Evolutionary conservation across 2,329 filamentous ascomycete species (phyloP).

Genomic region (Ascochyta pisi): DNA sequence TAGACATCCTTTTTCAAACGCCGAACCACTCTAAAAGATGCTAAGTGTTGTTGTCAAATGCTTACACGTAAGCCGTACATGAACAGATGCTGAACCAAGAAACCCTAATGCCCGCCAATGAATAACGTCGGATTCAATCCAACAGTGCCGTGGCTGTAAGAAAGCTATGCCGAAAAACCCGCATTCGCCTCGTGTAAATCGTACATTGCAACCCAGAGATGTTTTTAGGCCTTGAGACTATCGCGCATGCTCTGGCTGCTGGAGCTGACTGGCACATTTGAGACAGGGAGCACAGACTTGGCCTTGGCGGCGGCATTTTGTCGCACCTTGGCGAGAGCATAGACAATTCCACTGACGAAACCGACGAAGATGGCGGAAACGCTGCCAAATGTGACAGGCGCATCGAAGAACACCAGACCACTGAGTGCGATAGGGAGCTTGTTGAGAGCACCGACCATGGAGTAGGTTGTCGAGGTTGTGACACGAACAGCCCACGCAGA

Average conservation of each 20-base stretch:
- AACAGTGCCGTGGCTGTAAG: slow-evolving; percentile 19
- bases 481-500: slow-evolving; percentile 98
- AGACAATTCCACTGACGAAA: slow-evolving; percentile 91
- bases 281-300: slow-evolving; percentile 71
- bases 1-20: slow-evolving; percentile 6
- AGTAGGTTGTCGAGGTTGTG: slow-evolving; percentile 97
- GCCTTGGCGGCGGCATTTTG: slow-evolving; percentile 73
- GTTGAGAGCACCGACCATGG: slow-evolving; percentile 97
- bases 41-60: slow-evolving; percentile 11
- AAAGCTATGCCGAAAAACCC: slow-evolving; percentile 17
- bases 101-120: neutral
- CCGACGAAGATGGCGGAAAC: slow-evolving; percentile 90
- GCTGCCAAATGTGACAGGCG: slow-evolving; percentile 89
- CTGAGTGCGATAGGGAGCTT: slow-evolving; percentile 95
- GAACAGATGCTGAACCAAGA: neutral
- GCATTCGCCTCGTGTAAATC: slow-evolving; percentile 21
- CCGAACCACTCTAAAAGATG: slow-evolving; percentile 10
- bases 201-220: neutral
- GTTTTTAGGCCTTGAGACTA: slow-evolving; percentile 65
- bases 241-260: slow-evolving; percentile 92
- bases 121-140: slow-evolving; percentile 29
- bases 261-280: slow-evolving; percentile 77
- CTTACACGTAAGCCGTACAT: slow-evolving; percentile 9
- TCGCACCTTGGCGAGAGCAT: slow-evolving; percentile 83
- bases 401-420: slow-evolving; percentile 93